Base-by-base conservation (phyloP, 2,329 filamentous ascomycete genomes). In the Pochonia chlamydosporia region DNA sequence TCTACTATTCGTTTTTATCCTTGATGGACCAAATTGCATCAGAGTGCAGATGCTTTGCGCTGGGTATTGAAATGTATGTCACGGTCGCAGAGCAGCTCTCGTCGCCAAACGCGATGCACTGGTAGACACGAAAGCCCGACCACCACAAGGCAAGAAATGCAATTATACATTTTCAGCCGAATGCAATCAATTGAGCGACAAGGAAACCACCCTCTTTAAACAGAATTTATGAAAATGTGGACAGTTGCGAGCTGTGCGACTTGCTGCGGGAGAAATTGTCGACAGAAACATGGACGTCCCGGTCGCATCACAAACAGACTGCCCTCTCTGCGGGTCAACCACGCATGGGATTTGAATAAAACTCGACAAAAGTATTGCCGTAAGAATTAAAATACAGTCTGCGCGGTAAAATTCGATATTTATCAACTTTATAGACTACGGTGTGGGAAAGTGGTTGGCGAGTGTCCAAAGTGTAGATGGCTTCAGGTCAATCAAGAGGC, bases 381-480 rank as follows among this genome's bases (percentile, higher is more conserved):
- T 3, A 20, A 3, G 7, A 14, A 39, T 39, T 10, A 24, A 21
- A 39, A 14, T 8, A 8, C 1, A 4, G 5, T 2, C 10, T 5
- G 20, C 13, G 18, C 3, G 18, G 10, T 11, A 13, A 30, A 10
- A 21, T 8, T 20, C n/a, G 13, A 35, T 23, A 21, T 18, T 21
- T 24, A 14, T n/a, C 9, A 25, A 8, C 9, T 26, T 31, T 25
- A 33, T 18, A 16, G 20, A n/a, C 20, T 28, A 28, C 30, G 14
- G 18, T 23, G 24, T 10, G 13, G 9, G 23, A 23, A 26, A 21
- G 11, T 40, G n/a, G 36, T 23, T 18, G 25, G 23, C 36, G 28
- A 37, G 20, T 16, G 7, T 25, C 11, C 21, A 33, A 18, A 24
- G 52, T 65, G 61, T 52, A 59, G 61, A 64, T 64, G 63, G 61